A percentile compares a stretch with the other conserved stretches of the same genome.
Evolutionary conservation across 2,329 filamentous ascomycete species (phyloP).

Genomic region (Sclerotinia subarctica): DNA sequence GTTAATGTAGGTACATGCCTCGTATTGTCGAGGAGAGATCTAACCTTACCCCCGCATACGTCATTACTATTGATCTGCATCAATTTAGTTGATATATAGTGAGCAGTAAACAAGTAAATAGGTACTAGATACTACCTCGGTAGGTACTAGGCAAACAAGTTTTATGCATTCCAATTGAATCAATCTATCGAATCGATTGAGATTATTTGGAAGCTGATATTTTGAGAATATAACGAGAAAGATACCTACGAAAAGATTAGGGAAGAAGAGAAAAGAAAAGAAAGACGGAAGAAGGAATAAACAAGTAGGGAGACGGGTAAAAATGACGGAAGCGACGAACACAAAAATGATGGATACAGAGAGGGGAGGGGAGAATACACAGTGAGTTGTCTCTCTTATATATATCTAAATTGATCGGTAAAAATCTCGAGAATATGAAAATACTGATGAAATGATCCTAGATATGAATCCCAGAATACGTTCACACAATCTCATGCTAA

Average conservation of each 20-base stretch:
- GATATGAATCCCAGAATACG: constrained; percentile 57
- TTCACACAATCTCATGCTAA: constrained; percentile 50
- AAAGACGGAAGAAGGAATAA: neutral
- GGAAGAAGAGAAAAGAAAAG: neutral
- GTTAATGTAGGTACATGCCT: too few relatives aligned
- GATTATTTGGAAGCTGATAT: neutral
- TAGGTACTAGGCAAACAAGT: too few relatives aligned
- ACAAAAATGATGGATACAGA: constrained; percentile 55
- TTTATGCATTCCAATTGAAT: neutral
- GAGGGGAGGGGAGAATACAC: constrained; percentile 57
- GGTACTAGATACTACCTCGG: too few relatives aligned
- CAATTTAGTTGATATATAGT: neutral
- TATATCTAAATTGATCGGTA: neutral
- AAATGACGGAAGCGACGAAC: constrained; percentile 26
- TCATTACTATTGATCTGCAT: constrained; percentile 9
- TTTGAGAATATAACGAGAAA: neutral
- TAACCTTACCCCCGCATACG: constrained; percentile 3
- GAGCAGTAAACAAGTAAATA: neutral
- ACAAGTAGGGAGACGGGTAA: neutral
- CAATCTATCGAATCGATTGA: neutral
- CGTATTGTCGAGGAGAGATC: neutral
- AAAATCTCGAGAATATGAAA: neutral
- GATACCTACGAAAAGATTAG: neutral
- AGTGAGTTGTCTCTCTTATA: constrained; percentile 41
- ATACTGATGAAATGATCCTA: constrained; percentile 30